Percentiles rank a stretch among this genome's conserved stretches.
Conservation (phyloP, 1,284 basidiomycete genomes). For the Pascua sp. region DNA sequence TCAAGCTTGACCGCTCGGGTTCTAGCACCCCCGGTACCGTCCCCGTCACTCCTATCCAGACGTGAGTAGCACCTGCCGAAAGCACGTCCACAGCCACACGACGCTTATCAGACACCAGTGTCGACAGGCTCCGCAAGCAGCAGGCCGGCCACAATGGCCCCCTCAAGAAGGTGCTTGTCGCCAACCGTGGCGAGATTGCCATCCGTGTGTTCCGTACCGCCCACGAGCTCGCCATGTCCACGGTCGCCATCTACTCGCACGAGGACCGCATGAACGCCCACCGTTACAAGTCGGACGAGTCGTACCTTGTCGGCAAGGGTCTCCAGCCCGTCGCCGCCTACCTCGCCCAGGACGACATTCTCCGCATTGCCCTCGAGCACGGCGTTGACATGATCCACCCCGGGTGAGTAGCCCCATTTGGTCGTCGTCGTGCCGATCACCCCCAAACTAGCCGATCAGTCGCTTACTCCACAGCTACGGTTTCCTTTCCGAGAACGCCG, state of each 20-base stretch:
- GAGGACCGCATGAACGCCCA: slow-evolving; percentile 97
- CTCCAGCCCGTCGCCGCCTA: slow-evolving; percentile 94
- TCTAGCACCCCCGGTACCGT: slow-evolving; percentile 30
- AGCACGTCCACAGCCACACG: neutral
- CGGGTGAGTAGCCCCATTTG: slow-evolving; percentile 57
- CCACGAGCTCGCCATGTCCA: slow-evolving; percentile 98
- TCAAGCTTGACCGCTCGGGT: slow-evolving; percentile 32
- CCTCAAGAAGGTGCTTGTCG: slow-evolving; percentile 88
- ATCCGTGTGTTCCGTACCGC: slow-evolving; percentile 98
- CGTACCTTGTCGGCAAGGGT: slow-evolving; percentile 95
- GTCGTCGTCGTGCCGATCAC: neutral
- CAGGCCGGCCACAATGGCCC: slow-evolving; percentile 86
- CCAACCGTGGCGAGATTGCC: slow-evolving; percentile 98
- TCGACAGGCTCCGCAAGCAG: slow-evolving; percentile 86
- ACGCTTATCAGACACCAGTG: slow-evolving; percentile 56
- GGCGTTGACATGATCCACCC: slow-evolving; percentile 99
- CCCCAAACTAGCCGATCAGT: neutral
- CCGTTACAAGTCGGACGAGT: slow-evolving; percentile 98
- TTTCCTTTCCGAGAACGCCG: slow-evolving; percentile 95
- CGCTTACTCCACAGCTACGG: slow-evolving; percentile 66
- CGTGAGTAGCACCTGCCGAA: slow-evolving; percentile 30
- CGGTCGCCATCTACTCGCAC: slow-evolving; percentile 95
- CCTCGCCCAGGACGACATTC: slow-evolving; percentile 95
- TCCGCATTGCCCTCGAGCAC: slow-evolving; percentile 89
- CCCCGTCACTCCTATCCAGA: slow-evolving; percentile 27